Evolutionary conservation across 257 asterid species (phyloP).

Genomic region (Solanum virginianum): DNA sequence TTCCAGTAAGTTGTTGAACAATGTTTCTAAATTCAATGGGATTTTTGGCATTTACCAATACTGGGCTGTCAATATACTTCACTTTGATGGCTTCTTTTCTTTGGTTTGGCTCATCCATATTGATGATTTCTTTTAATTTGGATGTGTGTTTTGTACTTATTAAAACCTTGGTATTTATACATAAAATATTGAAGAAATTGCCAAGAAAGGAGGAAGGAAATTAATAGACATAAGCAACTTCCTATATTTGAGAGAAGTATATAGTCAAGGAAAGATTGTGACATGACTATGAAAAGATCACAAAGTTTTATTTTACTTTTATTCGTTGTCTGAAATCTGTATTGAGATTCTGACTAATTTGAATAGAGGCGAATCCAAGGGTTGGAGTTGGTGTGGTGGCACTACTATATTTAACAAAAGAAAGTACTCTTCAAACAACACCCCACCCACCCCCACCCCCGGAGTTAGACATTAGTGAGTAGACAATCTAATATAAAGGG

Average conservation of each 20-base stretch:
- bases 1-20: conserved; percentile 29
- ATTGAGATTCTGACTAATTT: not conserved
- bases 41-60: conserved; percentile 13
- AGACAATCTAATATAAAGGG: not conserved
- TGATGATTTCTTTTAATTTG: not conserved
- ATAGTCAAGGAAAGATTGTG: not conserved
- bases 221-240: not conserved
- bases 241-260: not conserved
- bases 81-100: conserved; percentile 10
- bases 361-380: not conserved
- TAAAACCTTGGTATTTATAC: not conserved
- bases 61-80: conserved; percentile 20
- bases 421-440: not conserved
- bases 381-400: not conserved
- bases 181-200: not conserved
- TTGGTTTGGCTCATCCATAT: not conserved
- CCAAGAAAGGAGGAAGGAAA: not conserved
- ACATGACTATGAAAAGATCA: not conserved
- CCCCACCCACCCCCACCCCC: not conserved
- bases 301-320: too few relatives aligned
- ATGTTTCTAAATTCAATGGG: conserved; percentile 16
- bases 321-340: not conserved
- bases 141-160: not conserved
- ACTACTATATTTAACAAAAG: too few relatives aligned
- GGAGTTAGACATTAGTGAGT: not conserved